phyloP scores from a whole-genome alignment of 441 rosid species.

The Adansonia rubrostipa region DNA sequence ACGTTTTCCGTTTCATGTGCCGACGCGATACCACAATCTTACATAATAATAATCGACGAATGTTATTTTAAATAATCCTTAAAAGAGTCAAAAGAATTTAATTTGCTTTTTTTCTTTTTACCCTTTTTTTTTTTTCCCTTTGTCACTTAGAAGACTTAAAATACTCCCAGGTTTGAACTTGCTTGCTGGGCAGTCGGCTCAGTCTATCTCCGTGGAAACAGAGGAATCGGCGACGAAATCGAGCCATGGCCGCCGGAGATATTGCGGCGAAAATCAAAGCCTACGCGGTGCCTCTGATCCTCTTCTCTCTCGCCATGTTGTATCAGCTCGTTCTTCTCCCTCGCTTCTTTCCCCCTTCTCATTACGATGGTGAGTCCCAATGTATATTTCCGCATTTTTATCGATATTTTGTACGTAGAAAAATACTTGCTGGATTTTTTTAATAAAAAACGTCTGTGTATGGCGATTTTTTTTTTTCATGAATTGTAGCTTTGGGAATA shows the following conservation, averaged over 20 bases:
- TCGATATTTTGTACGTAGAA: background rate
- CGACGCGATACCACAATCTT: background rate
- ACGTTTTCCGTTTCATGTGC: background rate
- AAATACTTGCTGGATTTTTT: background rate
- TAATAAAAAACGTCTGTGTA: background rate
- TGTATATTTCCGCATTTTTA: background rate
- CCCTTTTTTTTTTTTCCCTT: background rate
- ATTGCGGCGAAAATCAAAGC: conserved; percentile 47
- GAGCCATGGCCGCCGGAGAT: conserved; percentile 41
- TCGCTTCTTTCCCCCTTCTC: conserved; percentile 69
- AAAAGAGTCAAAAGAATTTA: background rate
- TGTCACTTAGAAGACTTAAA: background rate
- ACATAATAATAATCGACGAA: conserved; percentile 3
- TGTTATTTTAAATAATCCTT: background rate
- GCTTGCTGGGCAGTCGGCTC: background rate
- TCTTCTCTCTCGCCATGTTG: conserved; percentile 62
- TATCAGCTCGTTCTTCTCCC: conserved; percentile 77
- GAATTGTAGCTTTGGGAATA: conserved; percentile 60
- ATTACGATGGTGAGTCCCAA: conserved; percentile 65
- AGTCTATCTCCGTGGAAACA: conserved; percentile 12
- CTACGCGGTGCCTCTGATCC: conserved; percentile 64
- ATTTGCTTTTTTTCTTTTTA: background rate
- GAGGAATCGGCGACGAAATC: background rate
- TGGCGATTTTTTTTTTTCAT: conserved; percentile 8
- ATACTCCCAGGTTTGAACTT: background rate